Conservation (phyloP, 1,284 basidiomycete species). For the Leccinum pachyderme region DNA sequence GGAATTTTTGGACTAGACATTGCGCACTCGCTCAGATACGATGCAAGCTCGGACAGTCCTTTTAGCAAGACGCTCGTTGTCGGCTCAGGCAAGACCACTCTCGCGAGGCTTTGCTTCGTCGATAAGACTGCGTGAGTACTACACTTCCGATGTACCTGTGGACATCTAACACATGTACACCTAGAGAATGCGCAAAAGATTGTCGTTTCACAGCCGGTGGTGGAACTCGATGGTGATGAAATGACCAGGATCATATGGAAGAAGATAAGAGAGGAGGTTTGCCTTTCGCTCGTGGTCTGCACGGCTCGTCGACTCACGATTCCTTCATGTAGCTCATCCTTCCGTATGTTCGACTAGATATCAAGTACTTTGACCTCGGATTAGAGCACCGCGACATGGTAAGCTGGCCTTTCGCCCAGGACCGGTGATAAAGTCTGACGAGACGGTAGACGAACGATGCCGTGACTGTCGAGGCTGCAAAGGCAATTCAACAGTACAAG, state of each 20-base stretch:
- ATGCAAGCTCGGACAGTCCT: conserved; percentile 26
- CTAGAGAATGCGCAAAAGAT: conserved; percentile 54
- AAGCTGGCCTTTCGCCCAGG: conserved; percentile 21
- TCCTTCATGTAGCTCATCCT: conserved; percentile 73
- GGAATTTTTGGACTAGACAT: conserved; percentile 1
- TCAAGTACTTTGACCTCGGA: conserved; percentile 98
- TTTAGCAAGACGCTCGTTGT: conserved; percentile 26
- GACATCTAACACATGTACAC: conserved; percentile 6
- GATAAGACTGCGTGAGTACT: conserved; percentile 30
- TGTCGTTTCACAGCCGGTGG: conserved; percentile 86
- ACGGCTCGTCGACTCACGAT: not conserved
- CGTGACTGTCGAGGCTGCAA: conserved; percentile 91
- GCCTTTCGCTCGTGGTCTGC: conserved; percentile 21
- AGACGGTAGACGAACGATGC: conserved; percentile 80
- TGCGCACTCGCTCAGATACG: conserved; percentile 1
- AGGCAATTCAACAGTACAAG: conserved; percentile 87
- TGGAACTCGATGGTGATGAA: conserved; percentile 96
- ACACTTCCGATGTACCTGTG: not conserved
- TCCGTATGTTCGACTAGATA: conserved; percentile 91
- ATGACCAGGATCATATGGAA: conserved; percentile 99
- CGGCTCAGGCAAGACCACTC: conserved; percentile 21
- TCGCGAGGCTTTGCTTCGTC: conserved; percentile 32
- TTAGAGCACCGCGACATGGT: conserved; percentile 90
- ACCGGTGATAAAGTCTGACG: conserved; percentile 1
- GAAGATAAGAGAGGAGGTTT: conserved; percentile 93